Evolutionary conservation across 2,329 filamentous ascomycete species (phyloP).

Genomic region (Aspergillus hortae): DNA sequence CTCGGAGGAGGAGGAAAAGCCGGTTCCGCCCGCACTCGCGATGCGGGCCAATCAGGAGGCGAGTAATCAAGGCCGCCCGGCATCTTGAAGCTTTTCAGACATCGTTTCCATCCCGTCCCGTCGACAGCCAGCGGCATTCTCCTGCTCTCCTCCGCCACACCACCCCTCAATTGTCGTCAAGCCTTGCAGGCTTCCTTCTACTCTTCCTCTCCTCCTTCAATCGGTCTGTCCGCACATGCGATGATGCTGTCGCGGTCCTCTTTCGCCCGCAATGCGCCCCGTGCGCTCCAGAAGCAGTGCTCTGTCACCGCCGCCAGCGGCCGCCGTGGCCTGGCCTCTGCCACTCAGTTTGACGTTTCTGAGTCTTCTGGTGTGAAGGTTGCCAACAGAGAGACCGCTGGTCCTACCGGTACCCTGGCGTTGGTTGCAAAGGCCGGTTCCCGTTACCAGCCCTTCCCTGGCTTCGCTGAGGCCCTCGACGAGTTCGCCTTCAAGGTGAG

Average conservation of each 20-base stretch:
- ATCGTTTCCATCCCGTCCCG: slow-evolving; percentile 25
- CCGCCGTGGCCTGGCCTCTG: slow-evolving; percentile 61
- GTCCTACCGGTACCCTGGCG: slow-evolving; percentile 85
- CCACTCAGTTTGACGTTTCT: slow-evolving; percentile 76
- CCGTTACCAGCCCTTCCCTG: slow-evolving; percentile 84
- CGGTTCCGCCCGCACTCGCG: slow-evolving; percentile 39
- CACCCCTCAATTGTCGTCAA: slow-evolving; percentile 32
- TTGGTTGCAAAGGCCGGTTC: slow-evolving; percentile 93
- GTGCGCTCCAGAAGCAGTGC: slow-evolving; percentile 58
- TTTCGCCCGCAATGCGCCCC: slow-evolving; percentile 61
- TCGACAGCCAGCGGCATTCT: slow-evolving; percentile 27
- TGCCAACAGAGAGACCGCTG: slow-evolving; percentile 82
- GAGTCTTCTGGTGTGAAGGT: slow-evolving; percentile 88
- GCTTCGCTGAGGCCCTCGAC: slow-evolving; percentile 83
- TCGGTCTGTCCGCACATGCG: slow-evolving; percentile 50
- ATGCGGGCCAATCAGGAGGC: slow-evolving; percentile 36
- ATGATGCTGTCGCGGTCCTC: slow-evolving; percentile 67
- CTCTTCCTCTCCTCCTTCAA: slow-evolving; percentile 41
- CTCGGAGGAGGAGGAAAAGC: slow-evolving; percentile 19
- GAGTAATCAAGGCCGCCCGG: slow-evolving; percentile 36
- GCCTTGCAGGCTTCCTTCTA: slow-evolving; percentile 34
- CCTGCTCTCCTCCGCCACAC: slow-evolving; percentile 23
- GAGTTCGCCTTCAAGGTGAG: slow-evolving; percentile 95
- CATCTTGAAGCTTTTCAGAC: slow-evolving; percentile 44
- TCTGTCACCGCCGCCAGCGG: slow-evolving; percentile 51